Evolutionary conservation across 169 alveolate species (phyloP).

Genomic region (Babesia gibsoni): DNA sequence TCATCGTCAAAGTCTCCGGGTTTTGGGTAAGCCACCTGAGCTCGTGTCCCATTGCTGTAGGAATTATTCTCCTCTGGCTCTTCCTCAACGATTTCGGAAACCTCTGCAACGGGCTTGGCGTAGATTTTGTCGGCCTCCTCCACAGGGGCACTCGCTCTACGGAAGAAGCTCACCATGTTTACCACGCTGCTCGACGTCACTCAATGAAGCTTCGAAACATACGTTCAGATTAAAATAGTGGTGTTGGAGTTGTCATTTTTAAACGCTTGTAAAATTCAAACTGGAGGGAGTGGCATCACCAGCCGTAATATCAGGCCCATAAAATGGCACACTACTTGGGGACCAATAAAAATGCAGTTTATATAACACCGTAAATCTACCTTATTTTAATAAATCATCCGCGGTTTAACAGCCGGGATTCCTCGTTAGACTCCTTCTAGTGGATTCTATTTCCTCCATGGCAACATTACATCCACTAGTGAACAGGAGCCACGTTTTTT

Average conservation of each 20-base stretch:
- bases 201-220: not conserved
- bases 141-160: conserved; percentile 1
- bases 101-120: conserved; percentile 21
- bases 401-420: too few species aligned
- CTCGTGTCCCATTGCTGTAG: not conserved
- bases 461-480: too few species aligned
- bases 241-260: conserved; percentile 1
- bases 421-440: too few species aligned
- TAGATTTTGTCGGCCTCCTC: conserved; percentile 23
- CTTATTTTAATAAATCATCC: too few species aligned
- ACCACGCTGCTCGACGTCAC: not conserved
- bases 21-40: not conserved
- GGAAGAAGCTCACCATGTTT: not conserved
- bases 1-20: conserved; percentile 7
- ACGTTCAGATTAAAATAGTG: not conserved
- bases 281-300: not conserved
- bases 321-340: too few species aligned
- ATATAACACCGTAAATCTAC: too few species aligned
- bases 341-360: too few species aligned
- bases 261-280: not conserved
- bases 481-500: too few species aligned
- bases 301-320: conserved; percentile 26
- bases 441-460: too few species aligned
- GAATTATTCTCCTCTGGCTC: not conserved
- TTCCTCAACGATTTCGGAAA: conserved; percentile 6